These are phyloP conservation scores for Candida sojae DNA, from an alignment of 1,139 yeast genomes.

Conservation along the genomic window DNA sequence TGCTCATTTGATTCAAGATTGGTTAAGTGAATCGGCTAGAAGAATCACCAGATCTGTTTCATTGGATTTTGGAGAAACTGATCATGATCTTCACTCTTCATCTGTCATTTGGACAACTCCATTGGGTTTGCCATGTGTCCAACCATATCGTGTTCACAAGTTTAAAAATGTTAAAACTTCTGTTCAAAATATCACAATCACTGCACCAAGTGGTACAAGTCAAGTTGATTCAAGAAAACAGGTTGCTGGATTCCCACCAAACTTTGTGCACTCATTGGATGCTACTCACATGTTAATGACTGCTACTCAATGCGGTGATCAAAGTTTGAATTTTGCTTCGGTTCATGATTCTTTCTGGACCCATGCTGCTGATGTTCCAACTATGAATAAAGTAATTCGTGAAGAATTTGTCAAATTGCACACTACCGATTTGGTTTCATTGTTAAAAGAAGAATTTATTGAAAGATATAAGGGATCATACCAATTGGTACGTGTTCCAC, in stretches of 20 bases:
- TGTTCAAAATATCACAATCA: conserved; percentile 77
- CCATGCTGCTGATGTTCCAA: conserved; percentile 81
- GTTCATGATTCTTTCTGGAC: conserved; percentile 99
- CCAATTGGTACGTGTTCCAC: conserved; percentile 58
- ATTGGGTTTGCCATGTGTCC: conserved; percentile 89
- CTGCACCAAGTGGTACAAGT: conserved; percentile 80
- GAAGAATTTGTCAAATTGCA: conserved; percentile 81
- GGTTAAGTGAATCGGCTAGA: conserved; percentile 88
- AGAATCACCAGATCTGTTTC: conserved; percentile 79
- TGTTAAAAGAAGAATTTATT: conserved; percentile 77
- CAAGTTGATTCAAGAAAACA: conserved; percentile 90
- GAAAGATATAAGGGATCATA: conserved; percentile 74
- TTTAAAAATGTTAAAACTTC: conserved; percentile 71
- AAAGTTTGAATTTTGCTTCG: conserved; percentile 80
- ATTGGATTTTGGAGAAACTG: conserved; percentile 45
- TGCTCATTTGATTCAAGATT: conserved; percentile 94
- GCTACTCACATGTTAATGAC: conserved; percentile 97
- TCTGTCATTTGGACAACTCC: conserved; percentile 98
- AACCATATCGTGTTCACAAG: conserved; percentile 80
- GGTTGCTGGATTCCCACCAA: conserved; percentile 93
- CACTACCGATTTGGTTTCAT: conserved; percentile 66
- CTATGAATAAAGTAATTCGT: conserved; percentile 73
- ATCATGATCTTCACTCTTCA: conserved; percentile 57
- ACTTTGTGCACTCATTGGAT: conserved; percentile 91
- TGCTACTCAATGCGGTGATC: conserved; percentile 74